Evolutionary conservation across 495 filamentous ascomycete species (phyloP).

Genomic region (Aspergillus nidulans): DNA sequence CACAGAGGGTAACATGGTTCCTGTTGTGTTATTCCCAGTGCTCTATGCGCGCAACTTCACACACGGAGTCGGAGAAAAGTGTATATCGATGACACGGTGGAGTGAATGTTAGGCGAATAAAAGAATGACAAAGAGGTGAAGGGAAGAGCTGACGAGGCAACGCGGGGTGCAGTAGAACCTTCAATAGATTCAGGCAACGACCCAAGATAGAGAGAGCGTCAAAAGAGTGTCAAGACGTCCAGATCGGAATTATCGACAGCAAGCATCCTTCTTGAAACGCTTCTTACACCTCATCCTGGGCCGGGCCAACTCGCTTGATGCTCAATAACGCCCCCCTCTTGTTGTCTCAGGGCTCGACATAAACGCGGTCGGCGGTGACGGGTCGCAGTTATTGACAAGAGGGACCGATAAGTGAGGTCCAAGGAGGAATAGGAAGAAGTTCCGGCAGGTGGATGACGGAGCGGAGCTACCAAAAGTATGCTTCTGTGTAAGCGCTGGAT

Average conservation of each 20-base stretch:
- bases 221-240: slow-evolving; percentile 22
- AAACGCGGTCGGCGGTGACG: slow-evolving; percentile 17
- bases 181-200: slow-evolving; percentile 12
- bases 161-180: background rate
- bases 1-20: slow-evolving; percentile 45
- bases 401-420: slow-evolving; percentile 5
- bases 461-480: slow-evolving; percentile 14
- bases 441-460: slow-evolving; percentile 18
- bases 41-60: background rate
- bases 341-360: slow-evolving; percentile 25
- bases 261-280: slow-evolving; percentile 46
- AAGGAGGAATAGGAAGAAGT: slow-evolving; percentile 7
- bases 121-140: background rate
- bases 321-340: slow-evolving; percentile 23
- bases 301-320: slow-evolving; percentile 21
- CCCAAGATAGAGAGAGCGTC: slow-evolving; percentile 18
- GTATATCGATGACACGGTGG: slow-evolving; percentile 1
- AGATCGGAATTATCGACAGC: slow-evolving; percentile 36
- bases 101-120: slow-evolving; percentile 1
- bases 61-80: background rate
- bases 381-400: slow-evolving; percentile 12
- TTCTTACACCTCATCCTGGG: slow-evolving; percentile 51
- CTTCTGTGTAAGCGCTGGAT: slow-evolving; percentile 14
- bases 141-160: background rate
- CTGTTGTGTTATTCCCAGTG: background rate